Percentiles rank a stretch among this genome's conserved stretches.
Evolutionary conservation across 1,139 yeast genomes (phyloP).

Genomic region (Hyphopichia buzzinii): DNA sequence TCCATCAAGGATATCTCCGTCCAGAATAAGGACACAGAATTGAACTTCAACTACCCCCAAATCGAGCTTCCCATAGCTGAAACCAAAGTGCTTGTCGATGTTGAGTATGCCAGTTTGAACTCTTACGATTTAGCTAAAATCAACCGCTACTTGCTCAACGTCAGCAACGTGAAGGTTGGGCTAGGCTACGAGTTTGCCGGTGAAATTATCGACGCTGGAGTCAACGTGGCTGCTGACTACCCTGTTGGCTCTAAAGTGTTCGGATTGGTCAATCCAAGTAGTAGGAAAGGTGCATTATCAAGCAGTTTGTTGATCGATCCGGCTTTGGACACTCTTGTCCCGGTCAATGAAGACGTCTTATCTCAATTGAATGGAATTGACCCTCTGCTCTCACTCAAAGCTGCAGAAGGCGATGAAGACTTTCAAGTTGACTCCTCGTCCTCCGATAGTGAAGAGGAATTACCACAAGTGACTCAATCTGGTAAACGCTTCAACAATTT

Average conservation of each 20-base stretch:
- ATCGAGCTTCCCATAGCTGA: slow-evolving; percentile 35
- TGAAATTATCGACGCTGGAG: slow-evolving; percentile 30
- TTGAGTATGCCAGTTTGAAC: slow-evolving; percentile 37
- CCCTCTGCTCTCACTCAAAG: slow-evolving; percentile 13
- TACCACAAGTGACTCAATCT: slow-evolving; percentile 1
- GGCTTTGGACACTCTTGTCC: slow-evolving; percentile 28
- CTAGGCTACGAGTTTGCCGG: slow-evolving; percentile 46
- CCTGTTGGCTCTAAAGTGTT: slow-evolving; percentile 36
- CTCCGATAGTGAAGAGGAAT: slow-evolving; percentile 1
- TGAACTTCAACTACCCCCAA: slow-evolving; percentile 42
- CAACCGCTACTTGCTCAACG: slow-evolving; percentile 34
- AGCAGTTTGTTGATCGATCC: slow-evolving; percentile 37
- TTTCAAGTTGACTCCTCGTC: slow-evolving; percentile 15
- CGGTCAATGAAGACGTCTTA: slow-evolving; percentile 24
- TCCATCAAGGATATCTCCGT: slow-evolving; percentile 43
- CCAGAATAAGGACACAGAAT: slow-evolving; percentile 41
- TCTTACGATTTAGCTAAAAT: slow-evolving; percentile 40
- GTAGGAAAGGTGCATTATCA: slow-evolving; percentile 38
- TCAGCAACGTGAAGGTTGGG: slow-evolving; percentile 39
- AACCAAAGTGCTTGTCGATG: slow-evolving; percentile 34
- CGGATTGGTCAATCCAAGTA: slow-evolving; percentile 35
- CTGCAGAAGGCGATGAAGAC: slow-evolving; percentile 7
- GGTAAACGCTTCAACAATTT: not conserved
- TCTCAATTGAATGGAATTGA: slow-evolving; percentile 19
- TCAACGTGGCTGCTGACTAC: slow-evolving; percentile 18